phyloP scores from a whole-genome alignment of 495 filamentous ascomycete species.

The Neurospora tetrasperma region DNA sequence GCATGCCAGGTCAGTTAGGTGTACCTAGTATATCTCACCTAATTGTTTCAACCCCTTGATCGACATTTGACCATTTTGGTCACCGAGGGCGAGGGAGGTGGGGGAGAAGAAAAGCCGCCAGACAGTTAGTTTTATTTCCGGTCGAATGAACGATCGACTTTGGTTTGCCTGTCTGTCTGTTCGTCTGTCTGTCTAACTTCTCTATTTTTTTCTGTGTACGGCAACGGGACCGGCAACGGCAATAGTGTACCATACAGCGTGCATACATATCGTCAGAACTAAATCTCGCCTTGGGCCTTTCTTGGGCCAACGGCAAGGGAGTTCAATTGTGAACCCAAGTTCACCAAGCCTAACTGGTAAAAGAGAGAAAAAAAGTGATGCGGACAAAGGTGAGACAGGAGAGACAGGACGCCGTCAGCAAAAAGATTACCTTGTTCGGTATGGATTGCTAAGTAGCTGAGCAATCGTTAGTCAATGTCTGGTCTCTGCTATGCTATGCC shows the following conservation, averaged over 20 bases:
- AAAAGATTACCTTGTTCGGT: background rate
- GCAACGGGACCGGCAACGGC: background rate
- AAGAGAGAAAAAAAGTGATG: background rate
- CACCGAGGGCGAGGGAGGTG: background rate
- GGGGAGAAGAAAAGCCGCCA: background rate
- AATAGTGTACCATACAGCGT: background rate
- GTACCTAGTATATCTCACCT: background rate
- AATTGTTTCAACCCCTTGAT: background rate
- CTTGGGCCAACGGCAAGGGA: background rate
- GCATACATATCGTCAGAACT: background rate
- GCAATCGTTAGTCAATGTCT: background rate
- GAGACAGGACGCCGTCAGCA: background rate
- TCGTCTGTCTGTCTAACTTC: too few species aligned
- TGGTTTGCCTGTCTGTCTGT: too few species aligned
- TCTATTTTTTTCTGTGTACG: background rate
- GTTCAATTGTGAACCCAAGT: background rate
- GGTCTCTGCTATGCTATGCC: background rate
- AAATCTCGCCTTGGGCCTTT: background rate
- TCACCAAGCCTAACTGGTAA: background rate
- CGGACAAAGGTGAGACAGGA: background rate
- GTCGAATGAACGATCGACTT: background rate
- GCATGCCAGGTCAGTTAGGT: background rate
- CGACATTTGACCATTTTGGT: background rate
- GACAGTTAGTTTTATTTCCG: background rate
- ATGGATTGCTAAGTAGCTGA: background rate